Conservation (phyloP, 2,329 filamentous ascomycete species). For the Diaporthe destruens region DNA sequence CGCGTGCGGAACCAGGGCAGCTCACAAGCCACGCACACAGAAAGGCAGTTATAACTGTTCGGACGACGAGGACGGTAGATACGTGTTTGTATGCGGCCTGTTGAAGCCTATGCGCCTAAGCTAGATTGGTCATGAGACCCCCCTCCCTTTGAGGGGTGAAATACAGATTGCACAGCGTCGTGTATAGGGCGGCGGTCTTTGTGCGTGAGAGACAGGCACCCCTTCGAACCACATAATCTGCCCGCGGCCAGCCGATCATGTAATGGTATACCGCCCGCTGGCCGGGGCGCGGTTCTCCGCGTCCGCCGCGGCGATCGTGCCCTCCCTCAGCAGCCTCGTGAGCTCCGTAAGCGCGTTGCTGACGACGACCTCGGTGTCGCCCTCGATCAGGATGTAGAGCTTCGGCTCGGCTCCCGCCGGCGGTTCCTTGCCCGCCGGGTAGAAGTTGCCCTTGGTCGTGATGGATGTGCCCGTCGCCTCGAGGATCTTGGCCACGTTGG, state of each 20-base stretch:
- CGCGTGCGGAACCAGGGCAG: background rate
- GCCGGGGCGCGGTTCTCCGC: constrained; percentile 84
- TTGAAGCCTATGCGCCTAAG: background rate
- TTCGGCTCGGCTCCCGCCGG: constrained; percentile 84
- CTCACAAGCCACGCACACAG: background rate
- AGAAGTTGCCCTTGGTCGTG: constrained; percentile 96
- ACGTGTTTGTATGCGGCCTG: background rate
- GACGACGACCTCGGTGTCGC: constrained; percentile 93
- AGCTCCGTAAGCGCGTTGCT: constrained; percentile 91
- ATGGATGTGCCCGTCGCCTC: constrained; percentile 96
- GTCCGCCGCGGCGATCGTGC: constrained; percentile 88
- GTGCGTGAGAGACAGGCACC: background rate
- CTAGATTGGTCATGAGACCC: background rate
- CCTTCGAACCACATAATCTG: background rate
- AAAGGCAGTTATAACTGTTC: background rate
- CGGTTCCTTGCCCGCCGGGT: constrained; percentile 84
- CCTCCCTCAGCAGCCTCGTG: constrained; percentile 88
- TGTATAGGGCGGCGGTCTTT: too few relatives aligned
- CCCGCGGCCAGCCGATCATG: constrained; percentile 59
- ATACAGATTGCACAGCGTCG: background rate
- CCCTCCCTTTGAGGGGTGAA: background rate
- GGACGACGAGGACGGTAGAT: background rate
- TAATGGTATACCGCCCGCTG: constrained; percentile 87
- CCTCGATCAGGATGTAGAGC: constrained; percentile 96
- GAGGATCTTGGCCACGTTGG: constrained; percentile 97